Conservation (phyloP, 1,139 yeast genomes). For the Blastobotrys ciferrii region DNA sequence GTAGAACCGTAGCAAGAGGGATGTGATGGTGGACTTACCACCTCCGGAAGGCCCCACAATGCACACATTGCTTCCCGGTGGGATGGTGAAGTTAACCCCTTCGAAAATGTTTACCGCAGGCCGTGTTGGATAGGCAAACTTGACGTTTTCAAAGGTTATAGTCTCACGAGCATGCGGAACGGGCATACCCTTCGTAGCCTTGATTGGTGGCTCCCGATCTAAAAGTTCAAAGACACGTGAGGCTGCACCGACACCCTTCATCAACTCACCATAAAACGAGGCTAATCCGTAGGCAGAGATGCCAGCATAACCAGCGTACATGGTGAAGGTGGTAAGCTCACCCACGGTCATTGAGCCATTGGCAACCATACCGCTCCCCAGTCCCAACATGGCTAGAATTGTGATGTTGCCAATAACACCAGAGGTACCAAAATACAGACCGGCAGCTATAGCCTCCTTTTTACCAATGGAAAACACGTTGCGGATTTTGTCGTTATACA, state of each 20-base stretch:
- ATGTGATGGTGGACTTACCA: slow-evolving; percentile 89
- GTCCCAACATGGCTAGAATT: slow-evolving; percentile 68
- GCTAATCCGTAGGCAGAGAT: slow-evolving; percentile 86
- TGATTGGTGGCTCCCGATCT: slow-evolving; percentile 69
- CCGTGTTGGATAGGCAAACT: slow-evolving; percentile 84
- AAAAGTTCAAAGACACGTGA: slow-evolving; percentile 84
- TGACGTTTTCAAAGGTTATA: slow-evolving; percentile 63
- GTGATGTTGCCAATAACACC: slow-evolving; percentile 80
- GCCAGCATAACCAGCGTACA: slow-evolving; percentile 92
- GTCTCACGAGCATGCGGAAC: slow-evolving; percentile 44
- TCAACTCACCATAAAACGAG: slow-evolving; percentile 84
- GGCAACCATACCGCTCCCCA: slow-evolving; percentile 78
- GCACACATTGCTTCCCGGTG: slow-evolving; percentile 84
- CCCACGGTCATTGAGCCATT: slow-evolving; percentile 76
- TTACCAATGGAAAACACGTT: slow-evolving; percentile 71
- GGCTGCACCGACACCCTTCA: slow-evolving; percentile 98
- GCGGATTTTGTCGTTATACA: slow-evolving; percentile 69
- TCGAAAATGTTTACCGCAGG: slow-evolving; percentile 69
- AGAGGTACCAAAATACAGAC: slow-evolving; percentile 70
- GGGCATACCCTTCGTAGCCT: slow-evolving; percentile 58
- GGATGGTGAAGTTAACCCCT: slow-evolving; percentile 61
- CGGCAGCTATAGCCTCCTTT: slow-evolving; percentile 68
- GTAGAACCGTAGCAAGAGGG: slow-evolving; percentile 74
- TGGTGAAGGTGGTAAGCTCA: slow-evolving; percentile 86
- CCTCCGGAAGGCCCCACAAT: slow-evolving; percentile 96